Conservation (phyloP, 1,284 basidiomycete genomes). For the Cutaneotrichosporon cutaneum region DNA sequence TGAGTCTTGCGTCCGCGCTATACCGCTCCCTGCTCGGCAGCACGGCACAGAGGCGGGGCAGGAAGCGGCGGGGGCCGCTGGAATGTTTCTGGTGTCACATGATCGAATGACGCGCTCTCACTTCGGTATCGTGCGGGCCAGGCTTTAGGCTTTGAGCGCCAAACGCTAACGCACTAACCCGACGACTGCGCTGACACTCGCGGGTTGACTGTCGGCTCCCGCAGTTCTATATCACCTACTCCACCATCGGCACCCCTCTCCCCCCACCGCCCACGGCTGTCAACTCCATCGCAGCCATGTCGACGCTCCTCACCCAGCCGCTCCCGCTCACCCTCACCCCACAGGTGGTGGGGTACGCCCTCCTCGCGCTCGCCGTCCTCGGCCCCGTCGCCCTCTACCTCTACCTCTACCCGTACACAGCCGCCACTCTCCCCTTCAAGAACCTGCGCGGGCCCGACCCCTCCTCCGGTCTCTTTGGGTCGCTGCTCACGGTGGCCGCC, state of each 20-base stretch:
- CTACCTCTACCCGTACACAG: constrained; percentile 15
- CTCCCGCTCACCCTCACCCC: background rate
- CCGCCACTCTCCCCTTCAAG: constrained; percentile 10
- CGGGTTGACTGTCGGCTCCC: background rate
- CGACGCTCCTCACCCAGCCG: background rate
- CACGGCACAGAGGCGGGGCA: no score
- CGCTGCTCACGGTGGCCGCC: background rate
- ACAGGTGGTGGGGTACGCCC: background rate
- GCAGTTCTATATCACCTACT: background rate
- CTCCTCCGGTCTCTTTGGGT: constrained; percentile 12
- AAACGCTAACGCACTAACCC: no score
- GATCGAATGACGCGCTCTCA: no score
- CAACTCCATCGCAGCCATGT: background rate
- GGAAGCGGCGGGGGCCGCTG: no score
- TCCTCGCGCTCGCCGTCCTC: background rate
- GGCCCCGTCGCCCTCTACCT: constrained; percentile 5
- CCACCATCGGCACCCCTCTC: background rate
- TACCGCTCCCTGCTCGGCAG: no score
- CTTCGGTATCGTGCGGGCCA: no score
- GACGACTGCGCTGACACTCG: background rate
- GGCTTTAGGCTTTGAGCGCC: no score
- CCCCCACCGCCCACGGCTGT: no score
- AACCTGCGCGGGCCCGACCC: constrained; percentile 22
- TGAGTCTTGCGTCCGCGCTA: no score
- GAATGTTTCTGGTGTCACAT: no score